phyloP scores from a whole-genome alignment of 192 early-diverging fungal species.

The Coemansia sp. region DNA sequence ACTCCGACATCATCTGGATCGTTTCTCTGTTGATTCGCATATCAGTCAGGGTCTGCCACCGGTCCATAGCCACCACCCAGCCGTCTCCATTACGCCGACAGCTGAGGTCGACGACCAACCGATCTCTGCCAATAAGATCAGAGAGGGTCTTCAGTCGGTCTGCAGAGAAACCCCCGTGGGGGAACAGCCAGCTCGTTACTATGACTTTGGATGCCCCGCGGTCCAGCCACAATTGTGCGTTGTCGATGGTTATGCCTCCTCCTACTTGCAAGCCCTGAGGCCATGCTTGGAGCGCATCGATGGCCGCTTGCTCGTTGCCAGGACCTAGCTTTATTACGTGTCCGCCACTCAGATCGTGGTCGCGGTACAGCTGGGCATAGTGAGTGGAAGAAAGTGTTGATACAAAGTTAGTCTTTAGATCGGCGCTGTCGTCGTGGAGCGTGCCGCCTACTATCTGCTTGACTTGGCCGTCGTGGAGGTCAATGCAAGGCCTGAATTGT shows the following conservation, averaged over 20 bases:
- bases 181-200: constrained; percentile 95
- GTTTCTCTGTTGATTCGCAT: constrained; percentile 72
- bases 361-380: constrained; percentile 81
- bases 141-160: constrained; percentile 59
- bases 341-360: constrained; percentile 73
- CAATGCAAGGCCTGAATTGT: constrained; percentile 96
- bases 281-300: constrained; percentile 81
- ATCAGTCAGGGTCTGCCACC: constrained; percentile 96
- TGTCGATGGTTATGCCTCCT: constrained; percentile 88
- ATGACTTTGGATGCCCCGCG: constrained; percentile 93
- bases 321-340: constrained; percentile 97
- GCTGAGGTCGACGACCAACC: constrained; percentile 70
- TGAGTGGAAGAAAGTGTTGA: constrained; percentile 77
- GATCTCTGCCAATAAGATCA: constrained; percentile 59
- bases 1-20: constrained; percentile 60
- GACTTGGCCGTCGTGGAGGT: constrained; percentile 95
- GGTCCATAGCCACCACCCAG: constrained; percentile 98
- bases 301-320: constrained; percentile 83
- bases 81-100: constrained; percentile 68
- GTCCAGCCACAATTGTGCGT: constrained; percentile 86
- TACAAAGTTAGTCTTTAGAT: constrained; percentile 90
- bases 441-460: constrained; percentile 99
- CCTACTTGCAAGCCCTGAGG: constrained; percentile 90
- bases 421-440: constrained; percentile 64
- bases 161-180: constrained; percentile 69